Evolutionary conservation across 2,329 filamentous ascomycete genomes (phyloP).

Genomic region (Neonectria hederae): DNA sequence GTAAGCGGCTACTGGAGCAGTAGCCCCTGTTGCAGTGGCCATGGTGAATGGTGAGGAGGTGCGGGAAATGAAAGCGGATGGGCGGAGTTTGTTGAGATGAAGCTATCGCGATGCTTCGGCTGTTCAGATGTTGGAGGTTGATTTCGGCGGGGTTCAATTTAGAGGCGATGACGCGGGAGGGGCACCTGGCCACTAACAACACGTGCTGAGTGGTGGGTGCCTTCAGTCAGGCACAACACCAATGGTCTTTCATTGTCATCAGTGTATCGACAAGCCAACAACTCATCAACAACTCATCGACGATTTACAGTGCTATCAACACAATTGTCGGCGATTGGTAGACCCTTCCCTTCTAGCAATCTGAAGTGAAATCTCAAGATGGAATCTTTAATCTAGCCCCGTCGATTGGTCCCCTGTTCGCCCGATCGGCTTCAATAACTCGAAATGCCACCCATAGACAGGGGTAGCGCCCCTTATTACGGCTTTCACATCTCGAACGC

Average conservation of each 20-base stretch:
- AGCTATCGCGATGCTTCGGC: conserved; percentile 8
- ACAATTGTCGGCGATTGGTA: not conserved
- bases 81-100: not conserved
- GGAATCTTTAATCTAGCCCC: not conserved
- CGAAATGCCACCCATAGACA: not conserved
- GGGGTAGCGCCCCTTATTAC: not conserved
- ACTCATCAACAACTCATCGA: not conserved
- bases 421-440: not conserved
- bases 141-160: conserved; percentile 11
- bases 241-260: too few species aligned
- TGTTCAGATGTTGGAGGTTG: conserved; percentile 9
- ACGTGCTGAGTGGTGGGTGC: conserved; percentile 3
- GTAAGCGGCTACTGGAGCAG: not conserved
- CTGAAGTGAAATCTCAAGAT: not conserved
- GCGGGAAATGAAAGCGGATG: not conserved
- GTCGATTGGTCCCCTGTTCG: not conserved
- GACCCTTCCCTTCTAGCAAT: not conserved
- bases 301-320: not conserved
- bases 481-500: not conserved
- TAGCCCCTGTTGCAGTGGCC: conserved; percentile 12
- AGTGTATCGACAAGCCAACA: not conserved
- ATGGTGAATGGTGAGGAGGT: not conserved
- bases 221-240: too few species aligned
- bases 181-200: not conserved
- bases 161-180: conserved; percentile 19